Evolutionary conservation across 148 eudicot species (phyloP), one percentile per base, ranked within the genome.

Genomic region (Fagopyrum esculentum): DNA sequence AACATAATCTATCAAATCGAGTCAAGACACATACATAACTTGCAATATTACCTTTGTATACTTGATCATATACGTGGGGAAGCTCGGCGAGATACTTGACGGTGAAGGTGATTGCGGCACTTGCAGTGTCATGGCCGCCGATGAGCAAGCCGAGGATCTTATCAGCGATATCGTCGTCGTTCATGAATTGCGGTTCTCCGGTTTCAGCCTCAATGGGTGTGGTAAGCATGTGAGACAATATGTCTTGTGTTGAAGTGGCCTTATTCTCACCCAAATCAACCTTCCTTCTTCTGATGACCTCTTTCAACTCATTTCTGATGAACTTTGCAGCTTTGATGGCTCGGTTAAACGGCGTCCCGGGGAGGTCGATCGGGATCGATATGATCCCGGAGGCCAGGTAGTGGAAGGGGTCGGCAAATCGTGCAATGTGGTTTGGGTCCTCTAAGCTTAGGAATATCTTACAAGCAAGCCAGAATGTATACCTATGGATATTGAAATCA

Each of bases 41-140:
- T 5, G 30, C 10, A 6, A n/a, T 43, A 15, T 43, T 79, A 76
- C 79, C 83, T 51, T 73, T 73, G 74, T 76, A 78, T 16, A 76
- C 86, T 29, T 9, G 59, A 0, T 80, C 70, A 47, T 80, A 77
- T 35, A 81, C 26, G 19, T 81, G 73, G 8, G 79, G 81, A 13
- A 77, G 77, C 57, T 81, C 80, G 40, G 80, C 83, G 12, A 83
- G 83, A 44, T 56, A 80, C 75, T 80, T 75, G 45, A 78, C 79
- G 29, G 78, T 47, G 19, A 73, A 80, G 12, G 81, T 73, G 30
- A 75, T 49, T 35, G 76, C 63, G 76, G 76, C 80, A 71, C 76
- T 81, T 47, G 78, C 76, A 73, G 84, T 81, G 54, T 83, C 84
- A 46, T 81, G 76, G 0, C 83, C 83, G 52, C 76, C 86, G 43